Conservation (phyloP, 352 stramenopile genomes). For the Phytophthora tubulina region DNA sequence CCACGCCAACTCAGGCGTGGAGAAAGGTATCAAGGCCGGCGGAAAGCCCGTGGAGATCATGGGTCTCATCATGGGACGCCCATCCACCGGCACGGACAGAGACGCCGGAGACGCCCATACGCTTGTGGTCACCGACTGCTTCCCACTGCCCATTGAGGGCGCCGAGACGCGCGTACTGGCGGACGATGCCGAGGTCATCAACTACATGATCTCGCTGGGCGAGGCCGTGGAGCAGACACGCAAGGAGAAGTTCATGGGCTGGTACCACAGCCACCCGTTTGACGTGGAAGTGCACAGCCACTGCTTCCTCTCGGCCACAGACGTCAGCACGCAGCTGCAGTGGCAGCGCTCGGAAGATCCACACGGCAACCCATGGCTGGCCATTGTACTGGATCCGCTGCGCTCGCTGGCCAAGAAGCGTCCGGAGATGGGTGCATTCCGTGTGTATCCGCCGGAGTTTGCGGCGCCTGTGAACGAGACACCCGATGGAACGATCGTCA, state of each 20-base stretch:
- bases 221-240: constrained; percentile 95
- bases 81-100: constrained; percentile 80
- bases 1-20: constrained; percentile 97
- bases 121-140: constrained; percentile 98
- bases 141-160: constrained; percentile 98
- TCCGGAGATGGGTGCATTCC: constrained; percentile 97
- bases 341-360: constrained; percentile 98
- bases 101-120: constrained; percentile 92
- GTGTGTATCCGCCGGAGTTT: constrained; percentile 98
- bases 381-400: constrained; percentile 98
- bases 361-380: constrained; percentile 96
- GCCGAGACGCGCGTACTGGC: constrained; percentile 96
- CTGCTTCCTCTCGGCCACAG: constrained; percentile 98
- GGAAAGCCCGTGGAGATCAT: constrained; percentile 99
- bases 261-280: constrained; percentile 99
- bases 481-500: constrained; percentile 95
- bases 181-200: constrained; percentile 98
- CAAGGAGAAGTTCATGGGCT: constrained; percentile 99
- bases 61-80: constrained; percentile 97
- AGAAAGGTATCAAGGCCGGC: constrained; percentile 97
- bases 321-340: constrained; percentile 97
- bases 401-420: constrained; percentile 94
- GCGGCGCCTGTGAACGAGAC: constrained; percentile 93
- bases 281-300: constrained; percentile 97
- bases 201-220: constrained; percentile 99